A percentile compares a stretch with the other conserved stretches of the same genome.
Evolutionary conservation across 345 rosid genomes (phyloP).

Genomic region (Orychophragmus violaceus): DNA sequence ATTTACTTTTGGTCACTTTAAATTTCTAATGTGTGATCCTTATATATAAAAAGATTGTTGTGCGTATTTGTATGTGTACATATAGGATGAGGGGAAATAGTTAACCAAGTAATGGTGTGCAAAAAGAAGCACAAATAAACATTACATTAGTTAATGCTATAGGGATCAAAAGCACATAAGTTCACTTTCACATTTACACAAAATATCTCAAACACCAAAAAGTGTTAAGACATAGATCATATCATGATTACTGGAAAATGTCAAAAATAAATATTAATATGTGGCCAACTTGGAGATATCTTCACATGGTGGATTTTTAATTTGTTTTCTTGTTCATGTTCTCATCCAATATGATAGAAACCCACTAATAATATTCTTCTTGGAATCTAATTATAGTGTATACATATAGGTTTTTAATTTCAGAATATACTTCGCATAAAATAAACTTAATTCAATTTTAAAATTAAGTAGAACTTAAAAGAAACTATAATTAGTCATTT

Average conservation of each 20-base stretch:
- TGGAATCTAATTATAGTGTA: neutral
- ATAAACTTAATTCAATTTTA: neutral
- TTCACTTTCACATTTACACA: conserved; percentile 20
- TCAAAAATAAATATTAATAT: conserved; percentile 29
- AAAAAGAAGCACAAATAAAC: conserved; percentile 9
- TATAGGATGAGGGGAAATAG: neutral
- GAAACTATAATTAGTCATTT: neutral
- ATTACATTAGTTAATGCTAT: conserved; percentile 10
- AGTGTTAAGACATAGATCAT: conserved; percentile 10
- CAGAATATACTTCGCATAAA: neutral
- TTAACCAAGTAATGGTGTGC: neutral
- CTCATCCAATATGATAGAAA: neutral
- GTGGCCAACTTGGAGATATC: conserved; percentile 22
- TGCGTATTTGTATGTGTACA: neutral
- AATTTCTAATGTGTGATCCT: no score
- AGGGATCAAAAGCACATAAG: conserved; percentile 16
- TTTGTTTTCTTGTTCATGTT: conserved; percentile 1
- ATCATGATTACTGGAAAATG: neutral
- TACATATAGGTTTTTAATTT: neutral
- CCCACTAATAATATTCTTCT: conserved; percentile 5
- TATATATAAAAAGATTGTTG: no score
- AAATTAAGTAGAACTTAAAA: neutral
- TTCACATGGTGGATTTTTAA: neutral
- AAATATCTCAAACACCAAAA: conserved; percentile 28
- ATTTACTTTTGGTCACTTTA: no score